Percentiles rank a stretch among this genome's conserved stretches.
phyloP scores from a whole-genome alignment of 805 yeast genomes.

The Starmerella floris region DNA sequence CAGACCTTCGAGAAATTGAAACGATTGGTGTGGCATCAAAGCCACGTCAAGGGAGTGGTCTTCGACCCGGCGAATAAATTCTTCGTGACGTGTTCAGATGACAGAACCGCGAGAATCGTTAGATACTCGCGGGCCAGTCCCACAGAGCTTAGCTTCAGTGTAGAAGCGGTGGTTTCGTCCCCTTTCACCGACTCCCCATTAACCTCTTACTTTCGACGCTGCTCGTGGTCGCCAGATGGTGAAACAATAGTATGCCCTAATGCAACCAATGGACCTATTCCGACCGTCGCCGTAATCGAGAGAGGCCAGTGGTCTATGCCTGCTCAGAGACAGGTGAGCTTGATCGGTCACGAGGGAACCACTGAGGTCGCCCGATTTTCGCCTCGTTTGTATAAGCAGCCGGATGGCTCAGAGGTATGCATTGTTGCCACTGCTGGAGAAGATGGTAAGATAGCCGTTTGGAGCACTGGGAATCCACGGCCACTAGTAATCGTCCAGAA shows the following conservation, averaged over 20 bases:
- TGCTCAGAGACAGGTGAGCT: constrained; percentile 40
- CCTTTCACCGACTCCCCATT: constrained; percentile 85
- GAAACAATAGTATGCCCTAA: constrained; percentile 57
- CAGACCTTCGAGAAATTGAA: constrained; percentile 78
- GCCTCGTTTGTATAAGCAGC: constrained; percentile 27
- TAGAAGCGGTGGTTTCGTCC: constrained; percentile 68
- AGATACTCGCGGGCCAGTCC: constrained; percentile 64
- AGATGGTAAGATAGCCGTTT: constrained; percentile 72
- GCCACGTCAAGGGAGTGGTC: constrained; percentile 90
- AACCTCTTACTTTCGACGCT: constrained; percentile 69
- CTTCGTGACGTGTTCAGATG: constrained; percentile 95
- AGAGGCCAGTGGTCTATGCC: constrained; percentile 44
- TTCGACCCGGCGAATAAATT: constrained; percentile 97
- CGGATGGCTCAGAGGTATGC: constrained; percentile 33
- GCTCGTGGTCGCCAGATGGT: constrained; percentile 70
- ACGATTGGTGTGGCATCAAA: constrained; percentile 82
- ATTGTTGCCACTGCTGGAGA: constrained; percentile 94
- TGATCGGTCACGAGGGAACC: constrained; percentile 60
- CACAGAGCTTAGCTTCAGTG: constrained; percentile 61
- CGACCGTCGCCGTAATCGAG: constrained; percentile 45
- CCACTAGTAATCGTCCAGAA: constrained; percentile 75
- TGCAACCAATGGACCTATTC: constrained; percentile 53
- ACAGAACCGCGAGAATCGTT: constrained; percentile 76
- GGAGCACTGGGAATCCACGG: constrained; percentile 67
- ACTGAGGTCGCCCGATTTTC: constrained; percentile 51